These are phyloP conservation scores for Phytophthora agathidicida DNA, from an alignment of 352 stramenopile genomes.

Conservation along the genomic window DNA sequence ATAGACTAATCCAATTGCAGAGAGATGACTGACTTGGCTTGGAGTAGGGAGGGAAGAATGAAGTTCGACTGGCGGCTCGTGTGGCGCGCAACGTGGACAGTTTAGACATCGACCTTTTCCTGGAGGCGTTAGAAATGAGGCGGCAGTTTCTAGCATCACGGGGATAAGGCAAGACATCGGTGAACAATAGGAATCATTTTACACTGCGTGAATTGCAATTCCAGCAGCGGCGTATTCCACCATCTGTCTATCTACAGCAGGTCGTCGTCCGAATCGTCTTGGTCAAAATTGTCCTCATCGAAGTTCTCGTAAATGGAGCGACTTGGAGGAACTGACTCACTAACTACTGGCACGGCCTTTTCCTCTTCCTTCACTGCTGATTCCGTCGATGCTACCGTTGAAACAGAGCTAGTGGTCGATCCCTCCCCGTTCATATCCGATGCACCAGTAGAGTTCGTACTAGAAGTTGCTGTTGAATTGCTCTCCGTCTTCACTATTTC, in stretches of 20 bases:
- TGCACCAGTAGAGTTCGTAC: background rate
- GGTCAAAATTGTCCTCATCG: slow-evolving; percentile 58
- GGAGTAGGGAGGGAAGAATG: slow-evolving; percentile 17
- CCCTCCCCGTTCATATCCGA: background rate
- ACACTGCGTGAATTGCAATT: background rate
- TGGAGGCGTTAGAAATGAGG: slow-evolving; percentile 70
- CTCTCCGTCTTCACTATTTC: slow-evolving; percentile 1
- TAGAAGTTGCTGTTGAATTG: background rate
- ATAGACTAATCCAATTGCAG: no score
- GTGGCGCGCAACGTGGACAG: slow-evolving; percentile 81
- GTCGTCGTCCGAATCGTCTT: slow-evolving; percentile 69
- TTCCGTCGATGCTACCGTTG: slow-evolving; percentile 1
- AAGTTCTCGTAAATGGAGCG: slow-evolving; percentile 82
- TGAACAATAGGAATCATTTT: slow-evolving; percentile 13
- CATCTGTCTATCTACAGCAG: slow-evolving; percentile 48
- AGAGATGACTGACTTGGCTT: background rate
- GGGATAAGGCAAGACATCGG: slow-evolving; percentile 11
- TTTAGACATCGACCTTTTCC: slow-evolving; percentile 82
- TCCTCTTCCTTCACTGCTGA: background rate
- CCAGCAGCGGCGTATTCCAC: background rate
- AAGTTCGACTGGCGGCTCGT: slow-evolving; percentile 71
- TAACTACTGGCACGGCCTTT: background rate
- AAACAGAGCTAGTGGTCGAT: background rate
- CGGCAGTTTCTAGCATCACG: slow-evolving; percentile 71
- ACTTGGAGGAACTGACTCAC: background rate